Conservation (phyloP, 2,329 filamentous ascomycete genomes). For the Aspergillus oerlinghausenensis region DNA sequence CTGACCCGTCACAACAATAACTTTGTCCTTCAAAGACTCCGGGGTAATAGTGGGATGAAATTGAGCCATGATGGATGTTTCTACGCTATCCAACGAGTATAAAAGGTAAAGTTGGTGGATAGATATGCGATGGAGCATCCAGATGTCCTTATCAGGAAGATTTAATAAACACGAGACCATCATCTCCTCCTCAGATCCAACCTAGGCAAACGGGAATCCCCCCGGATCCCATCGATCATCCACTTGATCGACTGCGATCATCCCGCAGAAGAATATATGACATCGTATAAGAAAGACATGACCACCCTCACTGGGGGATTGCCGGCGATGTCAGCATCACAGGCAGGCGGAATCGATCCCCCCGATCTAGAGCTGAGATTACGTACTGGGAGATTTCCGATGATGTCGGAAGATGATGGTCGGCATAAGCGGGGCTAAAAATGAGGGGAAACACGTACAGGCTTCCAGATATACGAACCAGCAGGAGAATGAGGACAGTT, state of each 20-base stretch:
- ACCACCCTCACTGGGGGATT: neutral
- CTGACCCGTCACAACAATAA: conserved; percentile 1
- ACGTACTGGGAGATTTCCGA: neutral
- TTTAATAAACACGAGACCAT: neutral
- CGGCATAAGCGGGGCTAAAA: neutral
- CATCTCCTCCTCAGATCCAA: neutral
- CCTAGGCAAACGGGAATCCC: neutral
- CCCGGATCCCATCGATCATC: too few species aligned
- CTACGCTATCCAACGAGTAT: neutral
- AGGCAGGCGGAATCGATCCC: neutral
- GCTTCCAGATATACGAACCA: neutral
- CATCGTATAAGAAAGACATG: too few species aligned
- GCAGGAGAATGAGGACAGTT: too few species aligned
- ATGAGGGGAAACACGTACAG: neutral
- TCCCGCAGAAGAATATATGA: too few species aligned
- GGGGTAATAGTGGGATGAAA: neutral
- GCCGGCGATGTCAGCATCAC: neutral
- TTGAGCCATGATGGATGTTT: neutral
- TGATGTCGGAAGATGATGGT: neutral
- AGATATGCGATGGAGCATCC: neutral
- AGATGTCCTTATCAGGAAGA: neutral
- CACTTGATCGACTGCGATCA: too few species aligned
- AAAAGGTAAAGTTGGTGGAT: neutral
- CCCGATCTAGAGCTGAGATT: neutral
- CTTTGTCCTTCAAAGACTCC: conserved; percentile 1